phyloP scores from a whole-genome alignment of 768 basidiomycete genomes.

The Guyanaporus albipodus region DNA sequence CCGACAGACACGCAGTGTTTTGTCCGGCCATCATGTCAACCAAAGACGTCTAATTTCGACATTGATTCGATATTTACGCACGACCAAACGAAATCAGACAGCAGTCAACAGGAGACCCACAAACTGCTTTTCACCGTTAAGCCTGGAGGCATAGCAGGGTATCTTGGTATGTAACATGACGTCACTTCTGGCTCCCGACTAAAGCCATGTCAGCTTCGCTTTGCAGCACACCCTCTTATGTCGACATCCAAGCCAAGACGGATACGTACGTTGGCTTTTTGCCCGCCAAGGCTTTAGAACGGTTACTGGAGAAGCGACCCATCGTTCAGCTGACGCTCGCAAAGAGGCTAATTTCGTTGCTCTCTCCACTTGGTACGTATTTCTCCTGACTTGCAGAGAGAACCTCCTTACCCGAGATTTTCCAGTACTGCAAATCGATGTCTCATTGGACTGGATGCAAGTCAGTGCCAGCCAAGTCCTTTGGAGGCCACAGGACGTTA shows the following conservation, averaged over 20 bases:
- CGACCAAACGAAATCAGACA: constrained; percentile 28
- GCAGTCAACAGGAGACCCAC: constrained; percentile 35
- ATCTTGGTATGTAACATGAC: constrained; percentile 58
- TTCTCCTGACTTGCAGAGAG: neutral
- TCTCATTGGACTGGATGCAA: constrained; percentile 97
- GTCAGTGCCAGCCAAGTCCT: constrained; percentile 92
- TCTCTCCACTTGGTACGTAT: constrained; percentile 81
- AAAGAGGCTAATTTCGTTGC: constrained; percentile 90
- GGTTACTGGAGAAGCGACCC: constrained; percentile 87
- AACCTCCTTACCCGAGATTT: constrained; percentile 8
- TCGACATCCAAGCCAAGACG: constrained; percentile 95
- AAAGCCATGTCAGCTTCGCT: constrained; percentile 60
- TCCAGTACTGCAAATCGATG: constrained; percentile 92
- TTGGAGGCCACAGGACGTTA: constrained; percentile 85
- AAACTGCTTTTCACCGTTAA: constrained; percentile 92
- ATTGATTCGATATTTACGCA: constrained; percentile 38
- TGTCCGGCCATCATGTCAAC: constrained; percentile 11
- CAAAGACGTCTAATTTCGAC: constrained; percentile 23
- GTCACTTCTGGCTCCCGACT: neutral
- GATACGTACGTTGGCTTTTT: constrained; percentile 98
- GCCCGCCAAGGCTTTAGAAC: constrained; percentile 82
- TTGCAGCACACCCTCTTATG: constrained; percentile 89
- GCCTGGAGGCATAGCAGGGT: constrained; percentile 96
- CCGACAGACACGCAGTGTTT: constrained; percentile 35
- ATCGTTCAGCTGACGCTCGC: constrained; percentile 95